Evolutionary conservation across 805 yeast species (phyloP).

Genomic region (Hanseniaspora singularis): DNA sequence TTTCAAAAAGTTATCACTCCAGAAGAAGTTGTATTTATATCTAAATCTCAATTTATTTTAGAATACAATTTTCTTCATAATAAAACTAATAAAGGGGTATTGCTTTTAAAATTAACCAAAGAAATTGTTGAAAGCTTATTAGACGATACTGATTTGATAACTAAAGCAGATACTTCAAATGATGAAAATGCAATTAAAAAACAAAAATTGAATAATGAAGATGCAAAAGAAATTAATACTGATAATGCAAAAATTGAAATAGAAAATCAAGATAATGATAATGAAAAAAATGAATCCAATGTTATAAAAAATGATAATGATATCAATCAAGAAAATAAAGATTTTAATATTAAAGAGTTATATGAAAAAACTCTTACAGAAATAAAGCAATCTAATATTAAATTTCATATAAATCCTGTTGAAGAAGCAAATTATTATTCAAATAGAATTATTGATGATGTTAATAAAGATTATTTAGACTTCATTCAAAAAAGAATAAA

Average conservation of each 20-base stretch:
- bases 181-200: conserved; percentile 1
- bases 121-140: conserved; percentile 18
- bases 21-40: conserved; percentile 21
- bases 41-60: conserved; percentile 24
- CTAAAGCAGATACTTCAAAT: conserved; percentile 19
- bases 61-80: conserved; percentile 29
- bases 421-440: conserved; percentile 3
- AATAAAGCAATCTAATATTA: background rate
- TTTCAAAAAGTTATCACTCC: conserved; percentile 22
- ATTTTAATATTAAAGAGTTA: background rate
- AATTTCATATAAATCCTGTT: background rate
- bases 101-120: conserved; percentile 21
- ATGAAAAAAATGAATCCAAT: too few species aligned
- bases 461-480: conserved; percentile 1
- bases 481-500: background rate
- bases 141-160: conserved; percentile 5
- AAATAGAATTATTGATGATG: conserved; percentile 5
- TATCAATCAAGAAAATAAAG: too few species aligned
- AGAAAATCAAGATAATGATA: background rate
- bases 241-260: background rate
- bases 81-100: conserved; percentile 28
- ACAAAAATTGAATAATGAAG: background rate
- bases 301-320: too few species aligned
- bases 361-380: background rate
- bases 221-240: background rate